Conservation (phyloP, 306 rosid species). For the Cucumis melo region DNA sequence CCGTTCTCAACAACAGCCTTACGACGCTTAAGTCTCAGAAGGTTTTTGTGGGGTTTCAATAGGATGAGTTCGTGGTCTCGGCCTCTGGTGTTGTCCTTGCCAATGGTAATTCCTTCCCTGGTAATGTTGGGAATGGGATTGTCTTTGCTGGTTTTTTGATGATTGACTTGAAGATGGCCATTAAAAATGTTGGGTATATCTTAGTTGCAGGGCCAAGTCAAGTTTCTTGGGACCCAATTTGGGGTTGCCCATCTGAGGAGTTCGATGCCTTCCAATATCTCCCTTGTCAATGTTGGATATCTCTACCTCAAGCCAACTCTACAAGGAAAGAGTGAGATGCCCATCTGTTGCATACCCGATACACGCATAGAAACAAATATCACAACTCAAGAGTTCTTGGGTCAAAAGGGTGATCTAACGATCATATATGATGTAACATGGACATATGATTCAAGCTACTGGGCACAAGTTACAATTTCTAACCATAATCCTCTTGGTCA, state of each 20-base stretch:
- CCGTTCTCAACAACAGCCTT: slow-evolving; percentile 64
- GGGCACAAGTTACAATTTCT: slow-evolving; percentile 70
- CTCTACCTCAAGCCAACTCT: slow-evolving; percentile 22
- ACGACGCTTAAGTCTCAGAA: slow-evolving; percentile 70
- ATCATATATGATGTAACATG: slow-evolving; percentile 82
- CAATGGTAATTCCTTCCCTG: slow-evolving; percentile 49
- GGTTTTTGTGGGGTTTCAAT: slow-evolving; percentile 64
- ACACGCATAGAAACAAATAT: slow-evolving; percentile 38
- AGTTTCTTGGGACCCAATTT: slow-evolving; percentile 53
- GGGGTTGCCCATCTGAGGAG: slow-evolving; percentile 51
- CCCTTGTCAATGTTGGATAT: slow-evolving; percentile 69
- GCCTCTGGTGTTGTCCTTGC: slow-evolving; percentile 44
- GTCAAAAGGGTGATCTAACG: slow-evolving; percentile 75
- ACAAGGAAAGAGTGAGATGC: slow-evolving; percentile 42
- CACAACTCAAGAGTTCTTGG: slow-evolving; percentile 37
- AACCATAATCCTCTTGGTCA: slow-evolving; percentile 87
- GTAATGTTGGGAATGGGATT: slow-evolving; percentile 60
- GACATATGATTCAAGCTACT: slow-evolving; percentile 49
- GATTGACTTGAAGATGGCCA: slow-evolving; percentile 85
- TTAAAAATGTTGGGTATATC: slow-evolving; percentile 78
- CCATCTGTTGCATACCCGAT: slow-evolving; percentile 61
- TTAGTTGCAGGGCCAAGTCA: slow-evolving; percentile 66
- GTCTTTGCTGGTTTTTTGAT: slow-evolving; percentile 55
- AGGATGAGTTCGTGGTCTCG: slow-evolving; percentile 52
- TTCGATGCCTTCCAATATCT: slow-evolving; percentile 57